phyloP scores from a whole-genome alignment of 78 protist species.

The Chrysochromulina tobinii region DNA sequence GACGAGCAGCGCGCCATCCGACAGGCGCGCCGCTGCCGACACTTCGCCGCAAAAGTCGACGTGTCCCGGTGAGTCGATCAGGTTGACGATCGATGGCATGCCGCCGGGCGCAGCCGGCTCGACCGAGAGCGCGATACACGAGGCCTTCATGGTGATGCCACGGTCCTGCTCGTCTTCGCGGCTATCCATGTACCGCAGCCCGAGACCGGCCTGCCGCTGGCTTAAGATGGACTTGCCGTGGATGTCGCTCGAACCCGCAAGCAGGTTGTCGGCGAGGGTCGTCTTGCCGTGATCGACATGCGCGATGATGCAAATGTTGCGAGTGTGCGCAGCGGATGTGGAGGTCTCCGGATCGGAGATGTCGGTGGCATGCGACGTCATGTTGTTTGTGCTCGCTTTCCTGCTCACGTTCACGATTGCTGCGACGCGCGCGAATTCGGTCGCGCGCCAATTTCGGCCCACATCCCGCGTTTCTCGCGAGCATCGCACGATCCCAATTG shows the following conservation, averaged over 20 bases:
- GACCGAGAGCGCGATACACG: conserved; percentile 81
- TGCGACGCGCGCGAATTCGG: too few species aligned
- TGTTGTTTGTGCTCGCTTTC: too few species aligned
- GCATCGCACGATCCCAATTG: too few species aligned
- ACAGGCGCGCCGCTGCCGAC: conserved; percentile 66
- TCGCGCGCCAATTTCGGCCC: too few species aligned
- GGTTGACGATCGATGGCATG: conserved; percentile 47
- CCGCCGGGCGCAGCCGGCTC: background rate
- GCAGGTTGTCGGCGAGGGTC: conserved; percentile 87
- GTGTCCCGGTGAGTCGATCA: conserved; percentile 94
- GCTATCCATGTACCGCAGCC: conserved; percentile 86
- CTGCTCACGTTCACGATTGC: too few species aligned
- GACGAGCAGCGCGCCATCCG: conserved; percentile 83
- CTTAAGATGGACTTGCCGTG: conserved; percentile 88
- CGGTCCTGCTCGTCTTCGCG: conserved; percentile 92
- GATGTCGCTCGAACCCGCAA: conserved; percentile 42
- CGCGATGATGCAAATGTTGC: conserved; percentile 92
- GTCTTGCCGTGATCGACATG: conserved; percentile 99
- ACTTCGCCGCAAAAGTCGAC: conserved; percentile 90
- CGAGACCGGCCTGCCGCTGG: conserved; percentile 78
- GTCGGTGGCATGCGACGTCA: too few species aligned
- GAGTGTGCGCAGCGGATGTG: background rate
- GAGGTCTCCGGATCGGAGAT: too few species aligned
- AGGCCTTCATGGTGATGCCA: conserved; percentile 95
- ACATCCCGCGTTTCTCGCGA: too few species aligned